Evolutionary conservation across 1,284 basidiomycete genomes (phyloP).

Genomic region (Sanghuangporus baumii): DNA sequence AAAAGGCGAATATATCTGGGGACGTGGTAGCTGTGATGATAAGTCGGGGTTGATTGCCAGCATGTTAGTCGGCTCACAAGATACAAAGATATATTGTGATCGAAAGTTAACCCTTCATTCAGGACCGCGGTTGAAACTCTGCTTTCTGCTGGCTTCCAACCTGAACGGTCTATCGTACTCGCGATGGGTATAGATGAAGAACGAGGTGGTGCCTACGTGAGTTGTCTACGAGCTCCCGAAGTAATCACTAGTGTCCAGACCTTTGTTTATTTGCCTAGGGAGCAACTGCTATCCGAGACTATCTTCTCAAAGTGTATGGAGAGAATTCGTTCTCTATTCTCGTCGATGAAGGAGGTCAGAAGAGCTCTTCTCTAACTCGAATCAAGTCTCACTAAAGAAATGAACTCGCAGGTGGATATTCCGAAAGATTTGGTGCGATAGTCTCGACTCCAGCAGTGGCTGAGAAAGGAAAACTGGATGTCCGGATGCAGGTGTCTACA

Average conservation of each 20-base stretch:
- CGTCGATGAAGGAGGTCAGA: slow-evolving; percentile 44
- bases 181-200: slow-evolving; percentile 75
- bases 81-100: background rate
- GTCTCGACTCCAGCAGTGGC: slow-evolving; percentile 47
- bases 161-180: slow-evolving; percentile 49
- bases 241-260: background rate
- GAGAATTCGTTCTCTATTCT: slow-evolving; percentile 49
- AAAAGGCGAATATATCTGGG: slow-evolving; percentile 52
- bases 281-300: slow-evolving; percentile 38
- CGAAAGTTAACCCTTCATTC: background rate
- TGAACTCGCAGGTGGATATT: slow-evolving; percentile 29
- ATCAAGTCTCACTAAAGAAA: background rate
- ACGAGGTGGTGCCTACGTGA: slow-evolving; percentile 42
- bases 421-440: slow-evolving; percentile 31
- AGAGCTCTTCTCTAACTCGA: background rate
- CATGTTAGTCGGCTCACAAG: slow-evolving; percentile 33
- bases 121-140: slow-evolving; percentile 51
- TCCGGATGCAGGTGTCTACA: slow-evolving; percentile 46
- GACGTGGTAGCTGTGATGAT: slow-evolving; percentile 58
- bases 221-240: slow-evolving; percentile 17
- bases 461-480: slow-evolving; percentile 64
- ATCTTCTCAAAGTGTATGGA: slow-evolving; percentile 47
- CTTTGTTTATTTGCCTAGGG: slow-evolving; percentile 31
- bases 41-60: slow-evolving; percentile 56
- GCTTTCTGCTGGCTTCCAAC: slow-evolving; percentile 46